Percentiles rank a stretch among this genome's conserved stretches.
These are phyloP conservation scores for Graphiopsis chlorocephala DNA, from an alignment of 2,329 filamentous ascomycete genomes.

Conservation along the genomic window DNA sequence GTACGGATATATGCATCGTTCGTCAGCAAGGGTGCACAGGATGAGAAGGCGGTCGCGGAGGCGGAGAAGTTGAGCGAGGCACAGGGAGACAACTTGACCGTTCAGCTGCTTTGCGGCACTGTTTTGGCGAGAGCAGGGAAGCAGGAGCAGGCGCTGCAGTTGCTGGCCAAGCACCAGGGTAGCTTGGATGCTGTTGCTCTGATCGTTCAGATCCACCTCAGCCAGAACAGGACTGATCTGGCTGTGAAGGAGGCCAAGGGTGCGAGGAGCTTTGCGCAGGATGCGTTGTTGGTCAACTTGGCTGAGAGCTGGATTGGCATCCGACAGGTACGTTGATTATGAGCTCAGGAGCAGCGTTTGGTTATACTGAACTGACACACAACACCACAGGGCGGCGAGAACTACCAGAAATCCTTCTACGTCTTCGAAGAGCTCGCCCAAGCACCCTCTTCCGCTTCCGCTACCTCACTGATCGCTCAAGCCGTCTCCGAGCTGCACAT, in stretches of 20 bases:
- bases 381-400: slow-evolving; percentile 71
- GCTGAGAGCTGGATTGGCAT: slow-evolving; percentile 94
- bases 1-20: slow-evolving; percentile 72
- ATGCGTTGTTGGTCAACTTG: slow-evolving; percentile 87
- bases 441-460: slow-evolving; percentile 74
- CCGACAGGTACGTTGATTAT: slow-evolving; percentile 62
- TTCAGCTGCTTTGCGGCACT: slow-evolving; percentile 79
- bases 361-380: neutral
- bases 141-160: slow-evolving; percentile 77
- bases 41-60: slow-evolving; percentile 47
- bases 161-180: slow-evolving; percentile 80
- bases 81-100: slow-evolving; percentile 69
- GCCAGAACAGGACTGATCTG: slow-evolving; percentile 87
- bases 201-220: slow-evolving; percentile 86
- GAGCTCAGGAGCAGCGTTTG: neutral
- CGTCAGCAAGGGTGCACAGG: slow-evolving; percentile 27
- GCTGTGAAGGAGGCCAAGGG: slow-evolving; percentile 84
- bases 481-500: slow-evolving; percentile 90
- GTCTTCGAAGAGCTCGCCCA: slow-evolving; percentile 96
- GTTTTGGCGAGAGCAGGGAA: slow-evolving; percentile 76
- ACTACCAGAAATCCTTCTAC: slow-evolving; percentile 96
- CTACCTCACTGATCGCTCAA: slow-evolving; percentile 76
- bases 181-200: slow-evolving; percentile 76
- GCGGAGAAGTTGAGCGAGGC: slow-evolving; percentile 68
- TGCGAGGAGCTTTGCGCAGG: slow-evolving; percentile 91